phyloP scores from a whole-genome alignment of 768 basidiomycete genomes.

The Suillus paluster region DNA sequence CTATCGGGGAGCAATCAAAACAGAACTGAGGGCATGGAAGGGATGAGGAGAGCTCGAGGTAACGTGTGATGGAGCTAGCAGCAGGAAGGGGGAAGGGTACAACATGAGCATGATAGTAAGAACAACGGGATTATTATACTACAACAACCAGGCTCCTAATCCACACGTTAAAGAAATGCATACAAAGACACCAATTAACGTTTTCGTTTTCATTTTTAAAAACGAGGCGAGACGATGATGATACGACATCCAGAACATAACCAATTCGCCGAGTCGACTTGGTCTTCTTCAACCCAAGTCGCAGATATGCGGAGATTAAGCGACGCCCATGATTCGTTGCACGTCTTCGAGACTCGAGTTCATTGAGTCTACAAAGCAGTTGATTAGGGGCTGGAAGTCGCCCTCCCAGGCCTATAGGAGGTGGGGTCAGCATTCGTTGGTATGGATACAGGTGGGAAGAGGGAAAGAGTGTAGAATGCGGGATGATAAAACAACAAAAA shows the following conservation, averaged over 20 bases:
- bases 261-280: background rate
- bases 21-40: background rate
- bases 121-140: background rate
- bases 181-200: background rate
- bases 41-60: background rate
- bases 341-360: conserved; percentile 29
- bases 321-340: conserved; percentile 30
- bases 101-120: background rate
- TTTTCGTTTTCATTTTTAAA: background rate
- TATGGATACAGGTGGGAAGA: background rate
- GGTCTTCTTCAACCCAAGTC: background rate
- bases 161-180: background rate
- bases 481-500: background rate
- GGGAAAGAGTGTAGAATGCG: background rate
- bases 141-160: background rate
- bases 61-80: background rate
- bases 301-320: background rate
- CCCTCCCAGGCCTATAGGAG: conserved; percentile 36
- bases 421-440: background rate
- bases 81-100: background rate
- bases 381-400: conserved; percentile 36
- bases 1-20: background rate
- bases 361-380: conserved; percentile 34
- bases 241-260: background rate
- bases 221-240: background rate